Evolutionary conservation across 2,329 filamentous ascomycete genomes (phyloP), one percentile per base, ranked within the genome.

Genomic region (Colletotrichum navitas): DNA sequence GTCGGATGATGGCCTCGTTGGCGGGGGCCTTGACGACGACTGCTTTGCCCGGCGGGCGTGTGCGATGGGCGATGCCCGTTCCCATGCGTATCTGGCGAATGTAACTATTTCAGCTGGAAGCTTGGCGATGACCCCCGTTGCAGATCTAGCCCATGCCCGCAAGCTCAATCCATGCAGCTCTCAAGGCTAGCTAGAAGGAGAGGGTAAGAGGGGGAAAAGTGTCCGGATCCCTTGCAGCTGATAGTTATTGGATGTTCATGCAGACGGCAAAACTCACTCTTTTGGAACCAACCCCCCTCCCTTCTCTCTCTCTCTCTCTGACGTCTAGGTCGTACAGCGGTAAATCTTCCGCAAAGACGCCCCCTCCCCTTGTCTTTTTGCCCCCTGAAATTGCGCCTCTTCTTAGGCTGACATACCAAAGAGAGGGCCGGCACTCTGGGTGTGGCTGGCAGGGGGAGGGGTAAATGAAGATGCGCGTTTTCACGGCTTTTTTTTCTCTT

Each of bases 191-290:
- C 32, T 59, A 45, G 56, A 24, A 29, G 11, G n/a, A 26, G 43
- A 45, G 43, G 10, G 6, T 6, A 14, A 14, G 18, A 21, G 18
- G 7, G 5, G n/a, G n/a, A 54, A 49, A 69, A 41, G 39, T 39
- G 58, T 36, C 52, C 60, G 59, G 47, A 69, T 49, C 43, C 47
- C 39, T 64, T 55, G 32, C 32, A 16, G 39, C 21, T 12, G 34
- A 60, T 64, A n/a, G n/a, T n/a, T n/a, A 43, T 66, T 70, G 54
- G 66, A 70, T 51, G 51, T 72, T 60, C 66, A 72, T 70, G 60
- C 69, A 29, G 39, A 32, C 43, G 45, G 24, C 45, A 45, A 68
- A 64, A 69, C 32, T 72, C 56, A 61, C 60, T 26, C 55, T 41
- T 26, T 63, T 47, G 49, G 63, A 32, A n/a, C n/a, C n/a, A n/a